Base-by-base conservation (phyloP, 208 protist genomes). In the Leishmania gerbilli region DNA sequence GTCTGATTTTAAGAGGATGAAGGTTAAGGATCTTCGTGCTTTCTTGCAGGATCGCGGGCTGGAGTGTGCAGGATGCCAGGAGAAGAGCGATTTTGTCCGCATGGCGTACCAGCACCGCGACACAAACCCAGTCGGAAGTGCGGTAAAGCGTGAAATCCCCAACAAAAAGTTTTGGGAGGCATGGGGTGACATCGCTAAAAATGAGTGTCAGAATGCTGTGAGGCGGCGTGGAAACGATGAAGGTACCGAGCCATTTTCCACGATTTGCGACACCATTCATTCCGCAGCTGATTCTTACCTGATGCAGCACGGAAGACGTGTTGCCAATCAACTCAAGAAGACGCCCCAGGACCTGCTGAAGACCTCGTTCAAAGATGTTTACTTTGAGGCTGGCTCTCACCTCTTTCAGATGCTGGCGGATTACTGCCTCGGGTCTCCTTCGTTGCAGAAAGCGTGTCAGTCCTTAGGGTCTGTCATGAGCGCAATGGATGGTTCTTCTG, bases 1-100 rank as follows among this genome's bases (percentile, higher is more conserved):
- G 80, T 77, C 74, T 21, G 91, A 97, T 60, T 96, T 98, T 71
- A 91, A 89, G 56, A 90, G 89, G 47, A 98, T 97, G 95, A 97
- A 97, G 69, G 88, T 98, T 15, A 95, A 95, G 58, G 92, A 98
- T 47, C 84, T 98, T 24, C 91, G 91, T 62, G 64, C n/a, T 1
- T 98, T 98, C 80, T 72, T 98, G 72, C 79, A 85, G 27, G 90
- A 94, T 27, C 92, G 95, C 11, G 94, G 91, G 37, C 85, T 97
- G 17, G 87, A 79, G 42, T 98, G 93, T 79, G 49, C 80, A 17
- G 94, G 90, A 8, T 97, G 94, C 76, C 90, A 95, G 76, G 94
- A 98, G 78, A 98, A 98, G 77, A 89, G 86, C 31, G 95, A 98
- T 85, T 97, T 97, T 88, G 89, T 95, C 42, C 93, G 91, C 34